Evolutionary conservation across 2,329 filamentous ascomycete species (phyloP), one percentile per base, ranked within the genome.

Genomic region (Diaporthe citri): DNA sequence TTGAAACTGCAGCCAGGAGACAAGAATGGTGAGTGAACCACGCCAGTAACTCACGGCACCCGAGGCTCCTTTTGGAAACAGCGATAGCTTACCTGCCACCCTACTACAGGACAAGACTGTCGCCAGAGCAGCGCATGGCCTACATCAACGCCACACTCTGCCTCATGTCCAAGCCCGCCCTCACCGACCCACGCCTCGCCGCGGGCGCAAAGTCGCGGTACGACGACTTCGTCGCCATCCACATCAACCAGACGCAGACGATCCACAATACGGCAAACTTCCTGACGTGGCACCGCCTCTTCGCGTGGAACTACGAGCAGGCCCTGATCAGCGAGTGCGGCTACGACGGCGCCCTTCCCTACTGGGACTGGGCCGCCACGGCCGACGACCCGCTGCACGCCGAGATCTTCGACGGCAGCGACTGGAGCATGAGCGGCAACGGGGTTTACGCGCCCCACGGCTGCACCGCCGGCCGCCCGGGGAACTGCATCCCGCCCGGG

Each of bases 371-470:
- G 86, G 83, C 82, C 2, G 84, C 83, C 74, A 85, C 83, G 78
- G 82, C 86, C 9, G 76, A 81, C 5, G 84, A 88, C 62, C 82
- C 83, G 1, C 75, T 78, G 74, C 82, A 84, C 76, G 87, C 87
- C 0, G 84, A 86, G 10, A 78, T 88, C 57, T 88, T 90, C 76
- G 86, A 87, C 75, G 88, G 88, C 75, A 84, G 84, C 71, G 83
- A 82, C 22, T 85, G 82, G 69, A 84, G 82, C 70, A 79, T 87
- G 84, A 83, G 82, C 25, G 84, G 86, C 13, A 84, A 87, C 73
- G 86, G 86, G 4, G 81, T 75, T 3, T 82, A 79, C 64, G 64
- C 64, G 4, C 34, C 64, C 4, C 64, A 69, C 48, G n/a, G n/a
- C 34, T 69, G 64, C 34, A 77, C 78, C 36, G 74, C 78, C 2